These are phyloP conservation scores for Zalaria obscura DNA, from an alignment of 2,329 filamentous ascomycete species.

Conservation along the genomic window DNA sequence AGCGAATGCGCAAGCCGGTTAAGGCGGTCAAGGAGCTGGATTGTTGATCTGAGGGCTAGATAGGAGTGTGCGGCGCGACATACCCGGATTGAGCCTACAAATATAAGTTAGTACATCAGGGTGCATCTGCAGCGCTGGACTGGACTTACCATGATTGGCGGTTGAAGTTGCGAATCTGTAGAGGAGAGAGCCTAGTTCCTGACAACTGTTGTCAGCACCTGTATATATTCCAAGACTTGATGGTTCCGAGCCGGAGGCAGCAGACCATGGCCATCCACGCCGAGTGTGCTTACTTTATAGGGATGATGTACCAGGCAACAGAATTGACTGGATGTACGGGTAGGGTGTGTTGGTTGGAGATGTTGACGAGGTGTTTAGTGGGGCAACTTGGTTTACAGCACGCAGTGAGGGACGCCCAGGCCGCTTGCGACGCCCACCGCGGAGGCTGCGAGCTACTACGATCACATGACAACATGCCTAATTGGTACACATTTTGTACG, in stretches of 20 bases:
- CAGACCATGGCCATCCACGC: not conserved
- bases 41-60: not conserved
- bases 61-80: conserved; percentile 11
- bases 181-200: no score
- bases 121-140: not conserved
- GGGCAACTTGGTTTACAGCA: no score
- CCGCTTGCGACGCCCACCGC: no score
- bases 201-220: no score
- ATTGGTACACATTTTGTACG: no score
- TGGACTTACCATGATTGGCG: not conserved
- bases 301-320: conserved; percentile 1
- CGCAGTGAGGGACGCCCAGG: no score
- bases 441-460: no score
- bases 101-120: not conserved
- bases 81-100: conserved; percentile 31
- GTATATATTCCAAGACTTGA: no score
- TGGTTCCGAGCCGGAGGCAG: not conserved
- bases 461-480: no score
- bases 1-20: conserved; percentile 3
- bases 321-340: not conserved
- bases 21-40: not conserved
- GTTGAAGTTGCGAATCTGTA: not conserved
- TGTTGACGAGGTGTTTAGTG: no score
- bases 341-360: no score
- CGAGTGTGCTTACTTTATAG: not conserved